Percentiles rank a stretch among this genome's conserved stretches.
Conservation (phyloP, 1,284 basidiomycete species). For the Mycosarcoma maydis region DNA sequence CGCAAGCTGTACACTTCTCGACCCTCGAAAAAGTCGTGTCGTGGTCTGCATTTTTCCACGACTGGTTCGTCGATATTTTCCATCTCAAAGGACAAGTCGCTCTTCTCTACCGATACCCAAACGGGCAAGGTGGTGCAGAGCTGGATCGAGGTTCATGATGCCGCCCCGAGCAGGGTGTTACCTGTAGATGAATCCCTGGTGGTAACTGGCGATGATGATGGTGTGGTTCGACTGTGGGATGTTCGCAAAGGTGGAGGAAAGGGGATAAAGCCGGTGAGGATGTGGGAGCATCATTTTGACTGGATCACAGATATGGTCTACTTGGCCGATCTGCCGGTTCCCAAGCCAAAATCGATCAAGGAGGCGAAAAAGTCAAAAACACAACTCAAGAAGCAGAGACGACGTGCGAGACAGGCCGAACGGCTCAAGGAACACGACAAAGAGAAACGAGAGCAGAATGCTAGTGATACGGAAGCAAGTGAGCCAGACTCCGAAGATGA, state of each 20-base stretch:
- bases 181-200: slow-evolving; percentile 80
- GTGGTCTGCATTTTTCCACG: slow-evolving; percentile 45
- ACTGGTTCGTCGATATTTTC: slow-evolving; percentile 71
- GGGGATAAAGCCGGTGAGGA: slow-evolving; percentile 69
- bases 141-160: slow-evolving; percentile 80
- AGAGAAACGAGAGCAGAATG: neutral
- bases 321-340: slow-evolving; percentile 58
- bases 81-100: slow-evolving; percentile 82
- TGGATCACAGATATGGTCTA: slow-evolving; percentile 94
- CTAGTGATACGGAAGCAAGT: slow-evolving; percentile 5
- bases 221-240: slow-evolving; percentile 94
- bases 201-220: slow-evolving; percentile 90
- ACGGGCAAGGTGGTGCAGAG: slow-evolving; percentile 76
- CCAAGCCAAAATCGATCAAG: slow-evolving; percentile 13
- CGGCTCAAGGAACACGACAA: neutral
- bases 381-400: slow-evolving; percentile 24
- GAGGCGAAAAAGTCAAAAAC: slow-evolving; percentile 30
- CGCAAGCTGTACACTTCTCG: slow-evolving; percentile 49
- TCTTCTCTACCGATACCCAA: slow-evolving; percentile 70
- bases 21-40: slow-evolving; percentile 55
- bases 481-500: neutral
- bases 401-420: slow-evolving; percentile 5
- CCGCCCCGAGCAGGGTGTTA: slow-evolving; percentile 71
- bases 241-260: slow-evolving; percentile 71
- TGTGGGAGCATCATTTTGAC: slow-evolving; percentile 89